A percentile compares a stretch with the other conserved stretches of the same genome.
These are phyloP conservation scores for Alternaria sp. DNA, from an alignment of 2,329 filamentous ascomycete species.

Conservation along the genomic window DNA sequence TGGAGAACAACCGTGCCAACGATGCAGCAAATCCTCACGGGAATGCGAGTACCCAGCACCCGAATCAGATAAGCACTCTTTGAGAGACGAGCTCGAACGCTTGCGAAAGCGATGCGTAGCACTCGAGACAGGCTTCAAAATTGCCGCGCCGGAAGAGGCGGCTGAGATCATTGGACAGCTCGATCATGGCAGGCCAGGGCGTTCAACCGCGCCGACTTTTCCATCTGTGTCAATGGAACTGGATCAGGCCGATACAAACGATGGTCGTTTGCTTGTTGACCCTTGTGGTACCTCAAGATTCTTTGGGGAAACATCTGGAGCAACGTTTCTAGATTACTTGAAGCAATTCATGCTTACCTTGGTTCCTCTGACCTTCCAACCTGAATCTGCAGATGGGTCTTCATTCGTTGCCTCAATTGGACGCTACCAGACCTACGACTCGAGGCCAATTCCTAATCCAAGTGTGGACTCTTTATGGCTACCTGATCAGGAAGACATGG, in stretches of 20 bases:
- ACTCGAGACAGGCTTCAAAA: conserved; percentile 30
- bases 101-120: conserved; percentile 33
- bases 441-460: conserved; percentile 37
- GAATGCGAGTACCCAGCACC: conserved; percentile 37
- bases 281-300: conserved; percentile 29
- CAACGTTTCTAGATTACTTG: conserved; percentile 38
- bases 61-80: conserved; percentile 28
- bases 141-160: conserved; percentile 26
- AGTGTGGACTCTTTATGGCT: conserved; percentile 39
- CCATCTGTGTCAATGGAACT: conserved; percentile 18
- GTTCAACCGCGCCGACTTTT: conserved; percentile 18
- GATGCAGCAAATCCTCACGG: conserved; percentile 29
- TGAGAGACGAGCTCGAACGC: conserved; percentile 36
- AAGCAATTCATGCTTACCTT: conserved; percentile 40
- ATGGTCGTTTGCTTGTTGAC: conserved; percentile 34
- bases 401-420: conserved; percentile 35
- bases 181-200: conserved; percentile 19
- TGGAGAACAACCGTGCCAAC: conserved; percentile 39
- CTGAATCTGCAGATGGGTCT: conserved; percentile 30
- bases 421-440: conserved; percentile 42
- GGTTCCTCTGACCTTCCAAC: conserved; percentile 27
- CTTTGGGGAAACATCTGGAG: conserved; percentile 39
- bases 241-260: conserved; percentile 17
- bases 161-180: conserved; percentile 27
- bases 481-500: conserved; percentile 33